A percentile compares a stretch with the other conserved stretches of the same genome.
phyloP scores from a whole-genome alignment of 176 grass and related monocot species.

The Carex pumila region DNA sequence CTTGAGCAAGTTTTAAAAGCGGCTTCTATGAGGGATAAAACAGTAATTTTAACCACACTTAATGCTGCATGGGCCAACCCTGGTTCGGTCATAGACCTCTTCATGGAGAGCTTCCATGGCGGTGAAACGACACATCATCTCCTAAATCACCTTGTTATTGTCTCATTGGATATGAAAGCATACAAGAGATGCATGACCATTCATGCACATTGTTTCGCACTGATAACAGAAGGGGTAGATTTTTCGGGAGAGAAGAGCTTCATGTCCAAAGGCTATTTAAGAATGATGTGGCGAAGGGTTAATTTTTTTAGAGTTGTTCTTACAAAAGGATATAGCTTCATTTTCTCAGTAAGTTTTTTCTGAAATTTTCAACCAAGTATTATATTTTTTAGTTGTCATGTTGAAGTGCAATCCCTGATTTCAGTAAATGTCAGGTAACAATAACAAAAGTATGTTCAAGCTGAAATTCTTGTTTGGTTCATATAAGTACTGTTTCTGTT shows the following conservation, averaged over 20 bases:
- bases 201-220: slow-evolving; percentile 54
- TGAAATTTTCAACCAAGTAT: no score
- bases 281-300: slow-evolving; percentile 85
- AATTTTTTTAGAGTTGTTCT: slow-evolving; percentile 65
- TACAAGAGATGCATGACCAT: slow-evolving; percentile 46
- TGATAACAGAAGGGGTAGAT: slow-evolving; percentile 38
- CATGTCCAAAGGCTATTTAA: slow-evolving; percentile 54
- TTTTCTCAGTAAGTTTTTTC: slow-evolving; percentile 54
- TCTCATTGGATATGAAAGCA: slow-evolving; percentile 54
- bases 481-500: background rate
- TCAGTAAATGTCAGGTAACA: background rate
- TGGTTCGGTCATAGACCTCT: slow-evolving; percentile 62
- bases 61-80: slow-evolving; percentile 62
- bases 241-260: slow-evolving; percentile 65
- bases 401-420: background rate
- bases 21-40: slow-evolving; percentile 54
- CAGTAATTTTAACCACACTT: slow-evolving; percentile 54
- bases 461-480: background rate
- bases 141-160: slow-evolving; percentile 61
- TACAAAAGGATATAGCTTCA: slow-evolving; percentile 74
- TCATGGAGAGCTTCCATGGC: slow-evolving; percentile 58
- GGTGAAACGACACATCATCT: slow-evolving; percentile 38
- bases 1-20: slow-evolving; percentile 51
- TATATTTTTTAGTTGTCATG: background rate
- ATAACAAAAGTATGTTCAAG: background rate